Percentiles rank a stretch among this genome's conserved stretches.
Conservation (phyloP, 2,329 filamentous ascomycete species). For the Biscogniauxia sp. region DNA sequence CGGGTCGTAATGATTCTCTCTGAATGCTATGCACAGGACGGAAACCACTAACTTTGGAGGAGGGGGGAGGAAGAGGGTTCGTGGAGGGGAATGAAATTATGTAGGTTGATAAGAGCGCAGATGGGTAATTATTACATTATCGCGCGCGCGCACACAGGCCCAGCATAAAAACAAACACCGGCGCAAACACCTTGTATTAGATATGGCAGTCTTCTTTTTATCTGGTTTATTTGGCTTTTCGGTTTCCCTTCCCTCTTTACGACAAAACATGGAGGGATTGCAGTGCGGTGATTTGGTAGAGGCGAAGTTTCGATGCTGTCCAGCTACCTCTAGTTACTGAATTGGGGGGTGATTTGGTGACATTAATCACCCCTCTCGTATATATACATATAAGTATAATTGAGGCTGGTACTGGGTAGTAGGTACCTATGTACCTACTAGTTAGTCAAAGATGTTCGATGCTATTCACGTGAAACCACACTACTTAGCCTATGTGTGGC, state of each 20-base stretch:
- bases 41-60: conserved; percentile 6
- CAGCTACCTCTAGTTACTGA: too few relatives aligned
- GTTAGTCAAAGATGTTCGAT: background rate
- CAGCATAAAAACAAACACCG: conserved; percentile 17
- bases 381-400: background rate
- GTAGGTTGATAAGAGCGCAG: conserved; percentile 17
- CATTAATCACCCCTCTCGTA: background rate
- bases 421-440: too few relatives aligned
- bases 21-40: conserved; percentile 8
- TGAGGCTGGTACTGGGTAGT: too few relatives aligned
- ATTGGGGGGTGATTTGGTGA: too few relatives aligned
- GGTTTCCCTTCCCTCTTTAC: too few relatives aligned
- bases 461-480: background rate
- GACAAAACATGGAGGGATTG: too few relatives aligned
- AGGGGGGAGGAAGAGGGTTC: too few relatives aligned
- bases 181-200: conserved; percentile 25
- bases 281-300: conserved; percentile 10
- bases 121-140: conserved; percentile 10
- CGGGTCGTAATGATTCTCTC: conserved; percentile 12
- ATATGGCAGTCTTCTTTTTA: conserved; percentile 19
- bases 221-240: background rate
- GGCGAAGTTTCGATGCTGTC: conserved; percentile 5
- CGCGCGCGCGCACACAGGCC: conserved; percentile 3
- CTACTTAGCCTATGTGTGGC: too few relatives aligned
- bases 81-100: conserved; percentile 3